Evolutionary conservation across 2,329 filamentous ascomycete genomes (phyloP).

Genomic region (Fusarium kyushuense): DNA sequence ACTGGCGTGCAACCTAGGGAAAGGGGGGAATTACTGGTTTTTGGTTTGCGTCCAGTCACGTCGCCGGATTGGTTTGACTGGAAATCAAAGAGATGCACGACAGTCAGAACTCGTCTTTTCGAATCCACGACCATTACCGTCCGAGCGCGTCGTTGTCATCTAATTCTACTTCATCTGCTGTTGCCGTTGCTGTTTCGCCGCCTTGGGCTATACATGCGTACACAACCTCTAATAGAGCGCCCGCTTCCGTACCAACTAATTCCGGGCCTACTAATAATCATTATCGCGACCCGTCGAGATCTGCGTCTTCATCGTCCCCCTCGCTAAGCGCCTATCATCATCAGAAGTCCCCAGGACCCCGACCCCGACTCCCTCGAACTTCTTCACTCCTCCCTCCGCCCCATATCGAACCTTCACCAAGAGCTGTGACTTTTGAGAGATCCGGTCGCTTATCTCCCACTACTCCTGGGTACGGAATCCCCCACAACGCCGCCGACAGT

Average conservation of each 20-base stretch:
- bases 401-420: conserved; percentile 48
- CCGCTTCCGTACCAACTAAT: conserved; percentile 36
- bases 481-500: conserved; percentile 55
- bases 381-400: conserved; percentile 60
- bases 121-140: conserved; percentile 24
- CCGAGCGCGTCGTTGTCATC: conserved; percentile 39
- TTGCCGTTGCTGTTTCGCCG: conserved; percentile 43
- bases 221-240: conserved; percentile 12
- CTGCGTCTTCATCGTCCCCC: conserved; percentile 29
- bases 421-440: conserved; percentile 27
- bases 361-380: conserved; percentile 55
- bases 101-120: conserved; percentile 40
- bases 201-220: conserved; percentile 39
- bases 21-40: conserved; percentile 46
- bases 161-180: conserved; percentile 9
- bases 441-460: conserved; percentile 39
- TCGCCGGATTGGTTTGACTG: conserved; percentile 34
- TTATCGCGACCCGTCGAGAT: conserved; percentile 38
- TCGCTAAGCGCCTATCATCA: conserved; percentile 44
- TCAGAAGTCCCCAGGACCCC: conserved; percentile 49
- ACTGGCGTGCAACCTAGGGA: conserved; percentile 33
- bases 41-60: conserved; percentile 41
- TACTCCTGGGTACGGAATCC: conserved; percentile 39
- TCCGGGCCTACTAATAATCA: conserved; percentile 34
- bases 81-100: conserved; percentile 46